Percentiles rank a stretch among this genome's conserved stretches.
Conservation (phyloP, 805 yeast genomes). For the Cyberlindnera saturnus region DNA sequence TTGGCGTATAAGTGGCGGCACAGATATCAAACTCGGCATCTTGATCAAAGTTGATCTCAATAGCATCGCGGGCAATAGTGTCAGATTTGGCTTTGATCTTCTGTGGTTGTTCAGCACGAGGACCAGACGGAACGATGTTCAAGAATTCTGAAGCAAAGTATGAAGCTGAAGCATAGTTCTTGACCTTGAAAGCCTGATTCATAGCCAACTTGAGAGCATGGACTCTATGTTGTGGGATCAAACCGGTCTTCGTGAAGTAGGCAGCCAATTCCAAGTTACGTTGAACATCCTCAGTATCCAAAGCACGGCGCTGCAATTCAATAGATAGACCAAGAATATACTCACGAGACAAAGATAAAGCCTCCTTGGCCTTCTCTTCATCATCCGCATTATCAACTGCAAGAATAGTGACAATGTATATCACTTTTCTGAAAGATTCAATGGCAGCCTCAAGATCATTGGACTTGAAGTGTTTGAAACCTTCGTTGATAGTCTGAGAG, state of each 20-base stretch:
- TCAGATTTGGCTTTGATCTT: constrained; percentile 80
- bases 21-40: constrained; percentile 88
- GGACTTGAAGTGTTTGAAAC: constrained; percentile 76
- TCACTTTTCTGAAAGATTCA: constrained; percentile 66
- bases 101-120: constrained; percentile 83
- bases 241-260: constrained; percentile 80
- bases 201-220: constrained; percentile 93
- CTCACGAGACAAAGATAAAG: constrained; percentile 73
- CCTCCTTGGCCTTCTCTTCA: constrained; percentile 66
- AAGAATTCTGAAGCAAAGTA: constrained; percentile 84
- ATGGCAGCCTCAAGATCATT: constrained; percentile 83
- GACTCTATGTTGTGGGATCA: constrained; percentile 76
- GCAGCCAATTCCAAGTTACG: constrained; percentile 94
- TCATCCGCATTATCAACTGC: constrained; percentile 72
- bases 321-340: constrained; percentile 89
- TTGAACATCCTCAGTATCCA: constrained; percentile 65
- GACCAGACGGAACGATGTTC: constrained; percentile 60
- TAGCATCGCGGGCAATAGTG: constrained; percentile 72
- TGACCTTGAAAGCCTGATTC: constrained; percentile 84
- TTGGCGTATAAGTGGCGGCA: constrained; percentile 81
- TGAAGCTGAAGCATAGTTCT: constrained; percentile 84
- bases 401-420: constrained; percentile 66
- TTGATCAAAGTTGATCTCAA: constrained; percentile 89
- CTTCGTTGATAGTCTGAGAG: constrained; percentile 55
- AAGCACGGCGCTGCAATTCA: constrained; percentile 80